Evolutionary conservation across 306 rosid genomes (phyloP).

Genomic region (Prunus mume): DNA sequence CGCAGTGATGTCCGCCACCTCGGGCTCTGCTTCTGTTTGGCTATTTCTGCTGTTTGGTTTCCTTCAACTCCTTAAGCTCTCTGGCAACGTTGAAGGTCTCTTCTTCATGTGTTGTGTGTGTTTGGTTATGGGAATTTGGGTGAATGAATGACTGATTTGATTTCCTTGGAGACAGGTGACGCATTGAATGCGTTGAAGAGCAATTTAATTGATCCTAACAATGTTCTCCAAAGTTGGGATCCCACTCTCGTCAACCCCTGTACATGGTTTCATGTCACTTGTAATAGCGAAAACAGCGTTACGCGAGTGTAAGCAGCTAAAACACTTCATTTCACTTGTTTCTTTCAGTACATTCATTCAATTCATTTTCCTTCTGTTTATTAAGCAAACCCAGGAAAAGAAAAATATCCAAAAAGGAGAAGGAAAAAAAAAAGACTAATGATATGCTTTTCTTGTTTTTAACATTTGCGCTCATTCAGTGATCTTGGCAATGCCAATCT

Average conservation of each 20-base stretch:
- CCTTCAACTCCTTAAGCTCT: conserved; percentile 34
- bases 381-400: no score
- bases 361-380: not conserved
- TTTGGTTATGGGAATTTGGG: not conserved
- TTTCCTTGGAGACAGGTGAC: conserved; percentile 56
- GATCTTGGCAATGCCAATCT: conserved; percentile 97
- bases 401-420: no score
- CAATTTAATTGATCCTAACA: conserved; percentile 75
- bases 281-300: conserved; percentile 73
- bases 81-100: conserved; percentile 73
- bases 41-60: conserved; percentile 51
- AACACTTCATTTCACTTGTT: conserved; percentile 18
- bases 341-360: not conserved
- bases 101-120: conserved; percentile 1
- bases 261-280: conserved; percentile 93
- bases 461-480: conserved; percentile 43
- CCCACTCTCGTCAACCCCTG: conserved; percentile 91
- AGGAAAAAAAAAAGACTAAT: no score
- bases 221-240: conserved; percentile 92
- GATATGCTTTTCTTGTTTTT: not conserved
- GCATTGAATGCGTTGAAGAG: conserved; percentile 83
- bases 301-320: conserved; percentile 79
- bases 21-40: conserved; percentile 37
- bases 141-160: conserved; percentile 14
- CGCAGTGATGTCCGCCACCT: not conserved